Conservation (phyloP, 768 basidiomycete genomes). For the Lactarius hengduanensis region DNA sequence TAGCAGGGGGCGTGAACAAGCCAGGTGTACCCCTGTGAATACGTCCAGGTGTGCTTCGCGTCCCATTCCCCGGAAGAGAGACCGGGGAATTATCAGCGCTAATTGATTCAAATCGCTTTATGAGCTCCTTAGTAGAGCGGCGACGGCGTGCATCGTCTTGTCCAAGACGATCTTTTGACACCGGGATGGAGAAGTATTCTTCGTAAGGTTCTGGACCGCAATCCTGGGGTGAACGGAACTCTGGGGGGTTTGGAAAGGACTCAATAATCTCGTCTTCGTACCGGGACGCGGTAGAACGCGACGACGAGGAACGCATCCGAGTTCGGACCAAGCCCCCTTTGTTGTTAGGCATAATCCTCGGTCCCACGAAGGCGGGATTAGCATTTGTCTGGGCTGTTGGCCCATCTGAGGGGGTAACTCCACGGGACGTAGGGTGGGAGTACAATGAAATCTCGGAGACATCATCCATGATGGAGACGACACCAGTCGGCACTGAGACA, state of each 20-base stretch:
- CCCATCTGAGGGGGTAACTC: conserved; percentile 21
- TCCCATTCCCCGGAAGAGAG: not conserved
- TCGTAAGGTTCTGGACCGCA: conserved; percentile 27
- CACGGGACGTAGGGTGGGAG: conserved; percentile 19
- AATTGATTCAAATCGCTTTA: conserved; percentile 54
- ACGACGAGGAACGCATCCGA: conserved; percentile 9
- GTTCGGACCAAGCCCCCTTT: conserved; percentile 14
- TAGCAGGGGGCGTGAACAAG: conserved; percentile 29
- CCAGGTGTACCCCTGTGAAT: conserved; percentile 25
- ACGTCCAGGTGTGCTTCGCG: conserved; percentile 25
- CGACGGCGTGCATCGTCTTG: conserved; percentile 16
- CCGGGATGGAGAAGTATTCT: conserved; percentile 26
- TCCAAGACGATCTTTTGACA: not conserved
- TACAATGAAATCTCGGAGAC: conserved; percentile 29
- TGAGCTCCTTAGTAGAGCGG: conserved; percentile 49
- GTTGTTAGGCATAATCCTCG: conserved; percentile 18
- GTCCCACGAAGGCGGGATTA: conserved; percentile 15
- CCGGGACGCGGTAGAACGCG: conserved; percentile 3
- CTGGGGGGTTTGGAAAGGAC: conserved; percentile 20
- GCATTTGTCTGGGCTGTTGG: not conserved
- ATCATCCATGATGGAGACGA: conserved; percentile 21
- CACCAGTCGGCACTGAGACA: not conserved
- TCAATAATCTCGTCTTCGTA: conserved; percentile 14
- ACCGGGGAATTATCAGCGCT: conserved; percentile 13
- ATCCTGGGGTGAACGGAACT: conserved; percentile 24